Percentiles rank a stretch among this genome's conserved stretches.
phyloP scores from a whole-genome alignment of 2,329 filamentous ascomycete genomes.

The Microthyrium microscopicum region DNA sequence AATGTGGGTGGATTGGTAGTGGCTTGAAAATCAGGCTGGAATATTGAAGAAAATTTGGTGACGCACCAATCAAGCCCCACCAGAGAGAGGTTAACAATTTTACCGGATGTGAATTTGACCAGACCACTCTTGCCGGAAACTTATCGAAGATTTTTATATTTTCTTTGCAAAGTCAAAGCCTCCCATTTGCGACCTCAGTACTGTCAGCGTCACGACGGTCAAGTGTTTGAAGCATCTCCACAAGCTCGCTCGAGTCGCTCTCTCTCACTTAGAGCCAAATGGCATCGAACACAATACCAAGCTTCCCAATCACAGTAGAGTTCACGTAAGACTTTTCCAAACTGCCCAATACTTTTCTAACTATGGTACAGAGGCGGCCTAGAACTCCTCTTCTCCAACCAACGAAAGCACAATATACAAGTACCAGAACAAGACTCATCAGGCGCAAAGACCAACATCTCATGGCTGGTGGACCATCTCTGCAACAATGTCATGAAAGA shows the following conservation, averaged over 20 bases:
- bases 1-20: too few species aligned
- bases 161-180: too few species aligned
- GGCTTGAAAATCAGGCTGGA: background rate
- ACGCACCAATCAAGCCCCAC: background rate
- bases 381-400: slow-evolving; percentile 81
- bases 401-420: slow-evolving; percentile 53
- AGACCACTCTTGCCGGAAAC: too few species aligned
- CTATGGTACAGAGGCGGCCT: slow-evolving; percentile 56
- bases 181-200: too few species aligned
- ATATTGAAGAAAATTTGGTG: background rate
- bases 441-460: slow-evolving; percentile 49
- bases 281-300: slow-evolving; percentile 12
- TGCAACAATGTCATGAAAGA: slow-evolving; percentile 76
- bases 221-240: too few species aligned
- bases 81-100: background rate
- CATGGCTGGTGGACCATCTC: slow-evolving; percentile 61
- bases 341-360: slow-evolving; percentile 10
- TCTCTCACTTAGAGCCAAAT: background rate
- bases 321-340: slow-evolving; percentile 41
- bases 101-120: too few species aligned
- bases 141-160: too few species aligned
- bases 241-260: too few species aligned
- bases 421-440: slow-evolving; percentile 47
- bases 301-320: slow-evolving; percentile 45
- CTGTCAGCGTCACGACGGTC: too few species aligned